These are phyloP conservation scores for Cenchrus fungigraminus DNA, from an alignment of 176 grass and related monocot species.

Conservation along the genomic window DNA sequence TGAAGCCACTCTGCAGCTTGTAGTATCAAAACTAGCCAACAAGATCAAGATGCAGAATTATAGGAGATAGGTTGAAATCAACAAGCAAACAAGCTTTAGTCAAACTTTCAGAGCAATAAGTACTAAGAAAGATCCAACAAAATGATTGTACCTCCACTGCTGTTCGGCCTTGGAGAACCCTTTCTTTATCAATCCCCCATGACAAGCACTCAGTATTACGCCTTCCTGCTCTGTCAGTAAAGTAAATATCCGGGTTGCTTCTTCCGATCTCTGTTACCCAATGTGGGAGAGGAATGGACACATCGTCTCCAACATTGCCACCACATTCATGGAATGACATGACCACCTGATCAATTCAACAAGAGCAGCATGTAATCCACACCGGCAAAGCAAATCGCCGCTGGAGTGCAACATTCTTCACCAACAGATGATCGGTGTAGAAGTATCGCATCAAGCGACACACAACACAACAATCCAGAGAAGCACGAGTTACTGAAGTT, in stretches of 20 bases:
- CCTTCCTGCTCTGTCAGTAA: slow-evolving; percentile 75
- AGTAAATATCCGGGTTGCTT: slow-evolving; percentile 90
- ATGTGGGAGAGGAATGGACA: slow-evolving; percentile 74
- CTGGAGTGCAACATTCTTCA: neutral
- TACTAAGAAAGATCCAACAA: neutral
- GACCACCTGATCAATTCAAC: slow-evolving; percentile 62
- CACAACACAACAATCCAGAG: neutral
- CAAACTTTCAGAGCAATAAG: neutral
- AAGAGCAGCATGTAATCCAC: slow-evolving; percentile 13
- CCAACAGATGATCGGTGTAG: neutral
- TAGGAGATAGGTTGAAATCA: neutral
- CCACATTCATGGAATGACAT: slow-evolving; percentile 97
- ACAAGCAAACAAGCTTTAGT: neutral
- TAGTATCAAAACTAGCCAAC: neutral
- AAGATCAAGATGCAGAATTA: neutral
- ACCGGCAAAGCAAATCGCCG: neutral
- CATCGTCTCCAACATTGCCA: slow-evolving; percentile 74
- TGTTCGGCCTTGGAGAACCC: slow-evolving; percentile 76
- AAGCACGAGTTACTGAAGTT: slow-evolving; percentile 2
- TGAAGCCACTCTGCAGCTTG: neutral
- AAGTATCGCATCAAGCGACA: neutral
- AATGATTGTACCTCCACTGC: slow-evolving; percentile 68
- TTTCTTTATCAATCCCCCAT: slow-evolving; percentile 90
- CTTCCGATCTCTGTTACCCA: slow-evolving; percentile 89
- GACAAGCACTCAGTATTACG: slow-evolving; percentile 78